Evolutionary conservation across 768 basidiomycete genomes (phyloP), one percentile per base, ranked within the genome.

Genomic region (Hysterangium stoloniferum): DNA sequence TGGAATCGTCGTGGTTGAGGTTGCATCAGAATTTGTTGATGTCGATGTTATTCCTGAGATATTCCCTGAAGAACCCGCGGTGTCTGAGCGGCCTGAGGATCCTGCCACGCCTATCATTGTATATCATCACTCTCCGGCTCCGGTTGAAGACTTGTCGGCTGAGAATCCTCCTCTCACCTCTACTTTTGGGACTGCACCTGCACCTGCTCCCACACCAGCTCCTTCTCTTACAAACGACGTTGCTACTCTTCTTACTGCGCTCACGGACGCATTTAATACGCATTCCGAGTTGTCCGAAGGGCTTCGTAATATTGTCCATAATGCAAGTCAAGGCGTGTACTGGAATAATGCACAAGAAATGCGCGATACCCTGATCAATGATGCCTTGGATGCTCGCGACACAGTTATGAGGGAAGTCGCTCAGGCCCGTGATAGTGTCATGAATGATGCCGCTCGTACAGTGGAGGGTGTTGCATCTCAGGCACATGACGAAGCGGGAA

Each of bases 201-300:
- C 77, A 25, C 54, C 62, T 24, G 48, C 4, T 9, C 46, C 53
- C 8, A 55, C 54, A 19, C 44, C 63, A 24, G 56, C 65, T 34
- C 63, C 75, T 13, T 79, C 80, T 6, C 68, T 89, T 49, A 71
- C 78, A 2, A 68, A 76, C 48, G 88, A 91, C 55, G 60, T 90
- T 34, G 79, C 85, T 1, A 61, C 72, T 1, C 68, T 90, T 28
- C 64, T 90, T 51, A 71, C 70, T 27, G 72, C 72, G 2, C 62
- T 89, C 49, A 75, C 73, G 35, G 66, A 63, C n/a, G 71, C 80
- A 27, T 61, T 88, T 36, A 67, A 75, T 0, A 63, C 76, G 4
- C 84, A 89, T 57, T 87, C 87, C 4, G 85, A 90, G 55, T 63
- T 90, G 9, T 75, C 82, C 3, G 80, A 84, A 49, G 75, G 74